Percentiles rank a stretch among this genome's conserved stretches.
phyloP scores from a whole-genome alignment of 495 filamentous ascomycete species.

The Hypoxylon cercidicola region DNA sequence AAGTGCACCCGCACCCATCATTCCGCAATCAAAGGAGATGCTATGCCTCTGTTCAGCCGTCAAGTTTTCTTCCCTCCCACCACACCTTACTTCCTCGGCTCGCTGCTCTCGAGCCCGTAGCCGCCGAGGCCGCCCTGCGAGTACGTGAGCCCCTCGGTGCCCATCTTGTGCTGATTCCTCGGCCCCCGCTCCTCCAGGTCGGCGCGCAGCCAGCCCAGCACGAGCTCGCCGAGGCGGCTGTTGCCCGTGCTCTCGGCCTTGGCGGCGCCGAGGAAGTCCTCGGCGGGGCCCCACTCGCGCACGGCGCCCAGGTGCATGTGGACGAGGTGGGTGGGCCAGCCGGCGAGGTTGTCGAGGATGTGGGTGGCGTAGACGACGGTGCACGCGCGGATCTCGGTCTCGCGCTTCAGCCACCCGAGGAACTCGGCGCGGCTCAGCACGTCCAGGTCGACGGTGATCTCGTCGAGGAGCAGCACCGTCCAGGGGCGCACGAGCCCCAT shows the following conservation, averaged over 20 bases:
- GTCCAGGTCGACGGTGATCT: conserved; percentile 97
- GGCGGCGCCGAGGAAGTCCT: conserved; percentile 57
- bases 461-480: conserved; percentile 89
- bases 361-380: conserved; percentile 98
- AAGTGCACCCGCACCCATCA: conserved; percentile 40
- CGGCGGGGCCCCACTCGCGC: conserved; percentile 81
- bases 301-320: conserved; percentile 91
- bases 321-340: conserved; percentile 94
- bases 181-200: conserved; percentile 86
- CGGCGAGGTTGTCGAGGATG: conserved; percentile 90
- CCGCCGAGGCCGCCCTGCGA: conserved; percentile 76
- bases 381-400: conserved; percentile 83
- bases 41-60: not conserved
- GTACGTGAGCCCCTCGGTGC: conserved; percentile 77
- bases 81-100: conserved; percentile 26
- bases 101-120: conserved; percentile 77
- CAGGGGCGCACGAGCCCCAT: conserved; percentile 97
- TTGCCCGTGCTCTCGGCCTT: conserved; percentile 68
- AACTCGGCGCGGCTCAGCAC: conserved; percentile 85
- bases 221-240: conserved; percentile 82
- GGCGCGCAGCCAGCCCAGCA: conserved; percentile 84
- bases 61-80: not conserved
- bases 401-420: conserved; percentile 82
- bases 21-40: not conserved
- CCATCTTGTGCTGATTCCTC: conserved; percentile 64